These are phyloP conservation scores for Pichia occidentalis DNA, from an alignment of 805 yeast species.

Conservation along the genomic window DNA sequence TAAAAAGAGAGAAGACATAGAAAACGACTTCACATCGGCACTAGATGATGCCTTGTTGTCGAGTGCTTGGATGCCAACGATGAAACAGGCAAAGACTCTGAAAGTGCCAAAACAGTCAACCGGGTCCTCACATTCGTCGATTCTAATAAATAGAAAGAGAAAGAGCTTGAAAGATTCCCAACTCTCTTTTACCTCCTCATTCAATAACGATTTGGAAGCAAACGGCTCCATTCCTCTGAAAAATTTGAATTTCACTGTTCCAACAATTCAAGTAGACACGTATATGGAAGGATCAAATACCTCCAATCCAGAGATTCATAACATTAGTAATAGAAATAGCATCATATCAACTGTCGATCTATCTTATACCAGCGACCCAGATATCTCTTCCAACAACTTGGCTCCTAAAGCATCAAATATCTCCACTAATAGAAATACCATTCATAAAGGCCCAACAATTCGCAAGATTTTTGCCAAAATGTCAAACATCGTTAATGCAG, in stretches of 20 bases:
- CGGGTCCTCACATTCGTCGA: too few species aligned
- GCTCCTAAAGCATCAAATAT: too few species aligned
- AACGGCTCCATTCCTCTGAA: constrained; percentile 11
- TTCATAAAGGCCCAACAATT: too few species aligned
- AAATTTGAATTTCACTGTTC: constrained; percentile 8
- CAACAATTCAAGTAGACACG: constrained; percentile 4
- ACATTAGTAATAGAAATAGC: too few species aligned
- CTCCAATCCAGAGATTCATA: too few species aligned
- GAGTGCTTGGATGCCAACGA: constrained; percentile 11
- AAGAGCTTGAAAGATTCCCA: neutral
- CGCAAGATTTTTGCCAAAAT: constrained; percentile 5
- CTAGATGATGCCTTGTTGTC: constrained; percentile 12
- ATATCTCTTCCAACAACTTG: too few species aligned
- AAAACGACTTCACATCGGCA: constrained; percentile 10
- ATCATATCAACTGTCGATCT: too few species aligned
- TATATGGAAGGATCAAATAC: constrained; percentile 1
- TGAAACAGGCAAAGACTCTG: too few species aligned
- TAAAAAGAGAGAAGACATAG: constrained; percentile 5
- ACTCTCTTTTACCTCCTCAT: constrained; percentile 3
- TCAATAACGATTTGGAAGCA: constrained; percentile 12
- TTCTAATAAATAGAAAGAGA: constrained; percentile 7
- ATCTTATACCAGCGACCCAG: too few species aligned
- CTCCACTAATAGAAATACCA: too few species aligned
- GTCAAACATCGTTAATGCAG: constrained; percentile 15
- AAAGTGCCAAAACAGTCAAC: too few species aligned